Base-by-base conservation (phyloP, 257 asterid genomes). In the Penstemon davidsonii region DNA sequence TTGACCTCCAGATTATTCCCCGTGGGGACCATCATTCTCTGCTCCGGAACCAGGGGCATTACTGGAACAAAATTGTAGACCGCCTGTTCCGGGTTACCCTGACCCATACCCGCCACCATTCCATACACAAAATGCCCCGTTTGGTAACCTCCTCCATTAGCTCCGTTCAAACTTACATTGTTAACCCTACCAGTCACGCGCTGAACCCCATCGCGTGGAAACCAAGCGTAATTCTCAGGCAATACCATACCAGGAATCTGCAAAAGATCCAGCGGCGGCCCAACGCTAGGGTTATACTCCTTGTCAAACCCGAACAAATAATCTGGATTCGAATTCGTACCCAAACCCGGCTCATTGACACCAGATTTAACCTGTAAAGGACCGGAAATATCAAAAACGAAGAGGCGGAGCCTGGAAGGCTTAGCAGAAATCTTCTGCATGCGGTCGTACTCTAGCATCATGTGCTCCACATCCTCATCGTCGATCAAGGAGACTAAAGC, bases 391-490 rank as follows among this genome's bases (percentile, higher is more conserved):
- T 79, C 75, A 53, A 81, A 86, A 46, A 91, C 40, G 71, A 91
- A 89, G 10, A 91, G 77, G 57, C 96, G 87, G 38, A 91, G 73
- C 70, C 92, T 76, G 4, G 81, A 70, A 3, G 87, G 82, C 51
- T 80, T 83, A 45, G 69, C 5, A 18, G 89, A 54, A 47, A 50
- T 78, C 77, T 68, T 74, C 62, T 68, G 84, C 80, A 83, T 71
- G 78, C 84, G 87, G 69, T 89, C 90, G 76, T 87, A 84, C 82
- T 91, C 98, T 4, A 80, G 61, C 90, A 91, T 87, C 98, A 91
- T 85, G 76, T 86, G 86, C 79, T 84, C 94, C 76, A 91, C 89
- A 55, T 91, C 98, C 3, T 89, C 94, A 40, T 89, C 95, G 83
- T 87, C 80, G 74, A 85, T 78, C 44, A 91, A 18, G 12, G 98